Base-by-base conservation (phyloP, 305 asterid genomes). In the Fraxinus velutina region DNA sequence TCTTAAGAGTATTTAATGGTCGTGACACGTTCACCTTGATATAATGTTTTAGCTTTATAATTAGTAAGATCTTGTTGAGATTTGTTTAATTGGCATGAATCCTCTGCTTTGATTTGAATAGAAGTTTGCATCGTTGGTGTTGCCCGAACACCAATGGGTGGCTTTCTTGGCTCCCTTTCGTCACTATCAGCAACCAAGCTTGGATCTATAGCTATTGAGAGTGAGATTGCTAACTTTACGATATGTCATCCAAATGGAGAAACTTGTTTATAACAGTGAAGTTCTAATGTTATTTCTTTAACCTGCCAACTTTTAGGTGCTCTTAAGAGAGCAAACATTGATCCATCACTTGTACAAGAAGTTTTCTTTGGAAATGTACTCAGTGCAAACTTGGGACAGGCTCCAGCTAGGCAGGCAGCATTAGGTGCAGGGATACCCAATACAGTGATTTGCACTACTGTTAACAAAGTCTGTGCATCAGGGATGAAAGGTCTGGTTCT, bases 391-490 rank as follows among this genome's bases (percentile, higher is more conserved):
- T 85, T 96, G 86, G 98, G 99, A 71, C 99, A 96, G 88, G 99
- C 98, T 87, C 98, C 98, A 4, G 98, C 99, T 15, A 92, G 99
- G 82, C 99, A 96, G 83, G 98, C 98, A 17, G 97, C 98, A 30
- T 81, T 96, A 68, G 98, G 98, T 85, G 98, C 99, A 22, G 98
- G 98, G 75, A 90, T 96, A 68, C 94, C 98, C 5, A 88, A 91
- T 89, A 81, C 97, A 10, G 98, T 96, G 71, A 79, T 93, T 84
- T 96, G 98, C 85, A 96, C 99, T 0, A 88, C 99, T 30, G 86
- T 96, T 81, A 96, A 96, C 91, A 96, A 96, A 91, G 99, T 96
- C 55, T 96, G 99, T 88, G 98, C 99, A 75, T 96, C 99, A 76
- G 98, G 98, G 84, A 89, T 96, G 97, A 96, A 96, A 93, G 98